Evolutionary conservation across 164 flowering plant species (phyloP), one percentile per base, ranked within the genome.

Genomic region (Vitis rotundifolia): DNA sequence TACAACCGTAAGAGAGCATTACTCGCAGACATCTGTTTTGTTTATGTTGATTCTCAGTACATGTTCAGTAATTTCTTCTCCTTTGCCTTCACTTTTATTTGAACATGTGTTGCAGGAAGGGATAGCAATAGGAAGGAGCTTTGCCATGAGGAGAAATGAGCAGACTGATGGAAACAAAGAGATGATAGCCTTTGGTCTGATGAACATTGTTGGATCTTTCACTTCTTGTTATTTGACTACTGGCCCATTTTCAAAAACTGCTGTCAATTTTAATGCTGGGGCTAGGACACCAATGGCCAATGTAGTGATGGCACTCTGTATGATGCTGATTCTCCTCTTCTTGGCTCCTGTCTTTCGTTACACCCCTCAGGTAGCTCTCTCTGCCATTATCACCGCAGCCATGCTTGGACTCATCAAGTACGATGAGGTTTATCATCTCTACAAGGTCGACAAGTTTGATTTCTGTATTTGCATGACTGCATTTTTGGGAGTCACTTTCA

Each of bases 131-230:
- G 99, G 95, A 49, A 84, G 97, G 75, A 88, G 92, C 73, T 93
- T 96, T 80, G 97, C 92, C 1, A 74, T 84, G 5, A 66, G 77
- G 69, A 82, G 83, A 54, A 89, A 96, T 61, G 78, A 86, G 61
- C 90, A 89, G 58, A 79, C 75, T 55, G 98, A 96, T 81, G 99
- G 99, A 11, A 95, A 93, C 75, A 95, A 95, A 59, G 99, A 95
- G 79, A 95, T 93, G 92, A 74, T 89, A 10, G 97, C 99, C 37
- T 88, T 84, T 79, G 99, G 99, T 2, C 61, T 90, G 59, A 96
- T 93, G 99, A 96, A 96, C 87, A 77, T 96, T 15, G 77, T 86
- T 56, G 99, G 99, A 28, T 91, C 99, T 8, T 79, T 79, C 59
- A 85, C 91, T 70, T 93, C 97, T 0, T 93, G 98, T 83, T 96